These are phyloP conservation scores for Moesziomyces globuligerus DNA, from an alignment of 1,284 basidiomycete genomes.

Conservation along the genomic window DNA sequence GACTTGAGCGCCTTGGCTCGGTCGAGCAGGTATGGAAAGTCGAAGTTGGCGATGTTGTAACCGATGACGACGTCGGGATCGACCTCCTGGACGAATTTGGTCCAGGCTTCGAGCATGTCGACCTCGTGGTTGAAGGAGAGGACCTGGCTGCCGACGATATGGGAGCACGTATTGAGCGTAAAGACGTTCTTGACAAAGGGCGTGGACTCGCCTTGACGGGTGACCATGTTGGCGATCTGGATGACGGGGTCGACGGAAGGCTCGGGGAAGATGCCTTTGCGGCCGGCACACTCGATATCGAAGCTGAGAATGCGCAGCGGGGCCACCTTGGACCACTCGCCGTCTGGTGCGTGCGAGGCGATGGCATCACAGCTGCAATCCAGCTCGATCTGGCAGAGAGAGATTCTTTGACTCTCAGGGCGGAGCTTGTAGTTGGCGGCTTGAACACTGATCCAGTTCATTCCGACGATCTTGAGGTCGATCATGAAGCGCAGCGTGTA, in stretches of 20 bases:
- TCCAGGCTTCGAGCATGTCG: conserved; percentile 65
- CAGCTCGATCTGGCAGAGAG: conserved; percentile 65
- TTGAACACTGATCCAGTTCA: conserved; percentile 65
- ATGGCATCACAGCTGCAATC: conserved; percentile 61
- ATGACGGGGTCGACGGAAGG: conserved; percentile 64
- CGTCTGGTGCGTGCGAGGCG: conserved; percentile 60
- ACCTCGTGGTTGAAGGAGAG: conserved; percentile 62
- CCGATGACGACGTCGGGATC: conserved; percentile 67
- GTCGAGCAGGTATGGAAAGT: conserved; percentile 66
- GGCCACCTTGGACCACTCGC: conserved; percentile 65
- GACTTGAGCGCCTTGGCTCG: conserved; percentile 65
- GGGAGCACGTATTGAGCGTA: conserved; percentile 64
- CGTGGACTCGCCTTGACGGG: conserved; percentile 63
- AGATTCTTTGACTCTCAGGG: conserved; percentile 43
- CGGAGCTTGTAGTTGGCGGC: conserved; percentile 61
- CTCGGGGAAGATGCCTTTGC: conserved; percentile 66
- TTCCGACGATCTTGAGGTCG: conserved; percentile 65
- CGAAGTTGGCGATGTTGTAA: conserved; percentile 67
- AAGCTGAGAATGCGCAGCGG: conserved; percentile 66
- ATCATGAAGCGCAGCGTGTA: conserved; percentile 67
- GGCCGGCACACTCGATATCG: conserved; percentile 67
- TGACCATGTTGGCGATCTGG: conserved; percentile 67
- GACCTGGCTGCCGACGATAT: conserved; percentile 66
- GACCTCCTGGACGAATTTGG: conserved; percentile 62
- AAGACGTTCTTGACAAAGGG: conserved; percentile 67